phyloP scores from a whole-genome alignment of 108 stramenopile genomes.

The Fragilaria radians region DNA sequence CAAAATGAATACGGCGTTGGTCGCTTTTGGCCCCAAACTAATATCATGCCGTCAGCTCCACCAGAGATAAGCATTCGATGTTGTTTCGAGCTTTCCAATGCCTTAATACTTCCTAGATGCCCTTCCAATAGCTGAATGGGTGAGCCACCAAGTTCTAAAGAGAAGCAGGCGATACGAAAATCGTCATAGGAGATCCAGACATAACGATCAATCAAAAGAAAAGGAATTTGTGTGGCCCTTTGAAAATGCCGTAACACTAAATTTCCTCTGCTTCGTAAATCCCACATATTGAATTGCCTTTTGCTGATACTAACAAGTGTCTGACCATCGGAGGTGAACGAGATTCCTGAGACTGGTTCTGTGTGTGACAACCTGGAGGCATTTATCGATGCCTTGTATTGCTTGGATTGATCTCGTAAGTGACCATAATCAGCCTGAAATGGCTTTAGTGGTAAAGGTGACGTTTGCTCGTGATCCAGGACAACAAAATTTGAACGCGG shows the following conservation, averaged over 20 bases:
- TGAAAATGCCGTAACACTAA: conserved; percentile 31
- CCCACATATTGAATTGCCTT: conserved; percentile 56
- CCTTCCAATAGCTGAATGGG: conserved; percentile 44
- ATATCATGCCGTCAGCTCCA: conserved; percentile 70
- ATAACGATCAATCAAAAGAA: background rate
- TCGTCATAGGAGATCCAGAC: background rate
- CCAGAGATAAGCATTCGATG: conserved; percentile 41
- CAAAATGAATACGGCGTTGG: conserved; percentile 4
- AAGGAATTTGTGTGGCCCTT: conserved; percentile 8
- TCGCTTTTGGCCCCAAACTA: conserved; percentile 47
- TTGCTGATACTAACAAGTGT: conserved; percentile 44
- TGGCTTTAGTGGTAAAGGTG: background rate
- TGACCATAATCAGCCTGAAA: conserved; percentile 24
- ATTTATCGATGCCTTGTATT: conserved; percentile 9
- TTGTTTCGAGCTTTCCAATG: conserved; percentile 24
- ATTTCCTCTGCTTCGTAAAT: conserved; percentile 37
- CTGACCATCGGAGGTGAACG: conserved; percentile 53
- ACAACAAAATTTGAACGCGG: conserved; percentile 44
- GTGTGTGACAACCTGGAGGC: conserved; percentile 35
- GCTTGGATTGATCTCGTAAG: conserved; percentile 27
- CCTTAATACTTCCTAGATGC: conserved; percentile 48
- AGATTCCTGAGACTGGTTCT: conserved; percentile 42
- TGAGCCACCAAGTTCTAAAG: conserved; percentile 37
- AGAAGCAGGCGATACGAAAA: conserved; percentile 35
- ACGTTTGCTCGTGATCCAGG: conserved; percentile 34